phyloP scores from a whole-genome alignment of 73 alveolate genomes.

The Tetrahymena borealis region DNA sequence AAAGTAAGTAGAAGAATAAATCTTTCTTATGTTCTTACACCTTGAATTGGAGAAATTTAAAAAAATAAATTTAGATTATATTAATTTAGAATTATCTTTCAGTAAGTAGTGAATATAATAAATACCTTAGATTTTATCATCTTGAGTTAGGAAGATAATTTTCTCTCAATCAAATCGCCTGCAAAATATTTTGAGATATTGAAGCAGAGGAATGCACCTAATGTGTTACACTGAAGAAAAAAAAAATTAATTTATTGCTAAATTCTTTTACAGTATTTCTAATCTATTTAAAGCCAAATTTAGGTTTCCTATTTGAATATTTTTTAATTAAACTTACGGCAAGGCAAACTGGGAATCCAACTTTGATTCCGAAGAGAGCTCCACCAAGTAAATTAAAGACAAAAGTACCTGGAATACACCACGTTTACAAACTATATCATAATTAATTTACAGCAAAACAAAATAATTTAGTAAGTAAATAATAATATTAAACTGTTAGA shows the following conservation, averaged over 20 bases:
- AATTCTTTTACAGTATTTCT: not conserved
- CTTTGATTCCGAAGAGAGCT: slow-evolving; percentile 50
- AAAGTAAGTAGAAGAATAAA: slow-evolving; percentile 49
- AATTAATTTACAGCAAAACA: not conserved
- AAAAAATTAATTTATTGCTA: not conserved
- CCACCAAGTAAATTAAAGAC: slow-evolving; percentile 56
- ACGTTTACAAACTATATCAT: slow-evolving; percentile 24
- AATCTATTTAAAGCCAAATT: no score
- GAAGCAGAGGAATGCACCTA: slow-evolving; percentile 55
- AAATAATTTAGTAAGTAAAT: not conserved
- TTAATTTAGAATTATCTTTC: not conserved
- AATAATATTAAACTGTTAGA: not conserved
- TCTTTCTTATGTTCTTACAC: slow-evolving; percentile 49
- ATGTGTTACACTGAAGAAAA: slow-evolving; percentile 27
- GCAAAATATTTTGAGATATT: slow-evolving; percentile 39
- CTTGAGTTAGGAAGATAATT: slow-evolving; percentile 17
- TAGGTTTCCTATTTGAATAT: no score
- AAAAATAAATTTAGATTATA: not conserved
- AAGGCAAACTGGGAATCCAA: slow-evolving; percentile 41
- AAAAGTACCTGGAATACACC: slow-evolving; percentile 74
- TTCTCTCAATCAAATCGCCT: slow-evolving; percentile 33
- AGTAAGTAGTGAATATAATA: not conserved
- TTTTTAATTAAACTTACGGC: slow-evolving; percentile 22
- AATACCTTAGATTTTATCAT: slow-evolving; percentile 7
- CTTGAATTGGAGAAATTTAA: not conserved